Evolutionary conservation across 768 basidiomycete species (phyloP).

Genomic region (Glaciozyma martinii): DNA sequence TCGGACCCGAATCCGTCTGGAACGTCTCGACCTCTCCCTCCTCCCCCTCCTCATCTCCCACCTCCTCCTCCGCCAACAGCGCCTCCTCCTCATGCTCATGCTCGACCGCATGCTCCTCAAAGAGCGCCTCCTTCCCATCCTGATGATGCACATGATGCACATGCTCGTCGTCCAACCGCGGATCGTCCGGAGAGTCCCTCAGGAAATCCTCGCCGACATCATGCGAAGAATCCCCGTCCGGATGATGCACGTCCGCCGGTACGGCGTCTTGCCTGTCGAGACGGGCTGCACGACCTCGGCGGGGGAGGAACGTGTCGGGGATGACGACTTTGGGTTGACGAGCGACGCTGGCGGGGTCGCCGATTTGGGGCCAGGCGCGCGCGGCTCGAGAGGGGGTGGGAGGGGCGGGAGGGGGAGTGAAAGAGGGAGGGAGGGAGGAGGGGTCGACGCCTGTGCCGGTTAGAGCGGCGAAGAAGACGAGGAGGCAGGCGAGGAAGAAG

Average conservation of each 20-base stretch:
- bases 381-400: neutral
- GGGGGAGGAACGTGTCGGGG: neutral
- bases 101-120: neutral
- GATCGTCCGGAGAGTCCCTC: slow-evolving; percentile 1
- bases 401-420: neutral
- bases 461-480: neutral
- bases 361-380: neutral
- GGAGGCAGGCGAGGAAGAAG: slow-evolving; percentile 1
- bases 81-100: neutral
- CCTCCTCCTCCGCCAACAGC: neutral
- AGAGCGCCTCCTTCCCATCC: neutral
- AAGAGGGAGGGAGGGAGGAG: no score
- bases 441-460: neutral
- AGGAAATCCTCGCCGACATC: neutral
- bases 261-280: neutral
- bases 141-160: neutral
- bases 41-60: neutral
- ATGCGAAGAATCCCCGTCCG: neutral
- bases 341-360: neutral
- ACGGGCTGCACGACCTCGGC: no score
- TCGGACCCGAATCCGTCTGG: no score
- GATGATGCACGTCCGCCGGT: neutral
- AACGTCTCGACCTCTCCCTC: neutral
- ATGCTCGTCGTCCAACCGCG: neutral
- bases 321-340: neutral